Base-by-base conservation (phyloP, 257 asterid species). In the Nicotiana noctiflora region DNA sequence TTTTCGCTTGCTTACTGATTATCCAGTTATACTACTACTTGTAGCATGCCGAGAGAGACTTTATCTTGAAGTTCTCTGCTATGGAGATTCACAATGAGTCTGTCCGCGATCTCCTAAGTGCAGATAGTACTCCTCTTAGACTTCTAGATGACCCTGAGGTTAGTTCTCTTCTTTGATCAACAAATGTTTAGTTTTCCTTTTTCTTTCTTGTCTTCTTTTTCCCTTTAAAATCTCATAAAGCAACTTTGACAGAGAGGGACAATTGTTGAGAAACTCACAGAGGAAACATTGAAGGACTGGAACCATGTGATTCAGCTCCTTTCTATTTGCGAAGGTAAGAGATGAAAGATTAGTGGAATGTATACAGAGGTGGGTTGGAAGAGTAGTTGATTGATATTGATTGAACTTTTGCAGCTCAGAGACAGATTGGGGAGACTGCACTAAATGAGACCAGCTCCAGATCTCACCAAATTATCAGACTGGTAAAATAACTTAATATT, bases 111-210 rank as follows among this genome's bases (percentile, higher is more conserved):
- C 99, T 95, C 81, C 96, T 95, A 40, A 85, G 94, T 82, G 74
- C 83, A 12, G 98, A 93, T 25, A 81, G 61, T 79, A 85, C 93
- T 80, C 99, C 94, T 40, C 91, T 95, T 53, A 87, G 98, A 84
- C 95, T 93, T 66, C 88, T 95, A 7, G 99, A 95, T 81, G 99
- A 95, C 82, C 98, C 99, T 2, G 99, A 93, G 98, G 99, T 93
- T 77, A 84, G 61, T 79, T 32, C 25, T 68, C 44, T 85, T 68
- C 25, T 75, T 29, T 8, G 56, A 84, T 11, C 44, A 23, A 17
- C 12, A 37, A 2, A 74, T 32, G 75, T 59, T 29, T 12, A 64
- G 1, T 31, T 76, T 31, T 61, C 10, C 31, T 18, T 75, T 78
- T 40, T 40, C 72, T 14, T 40, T 40, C 3, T 1, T 0, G 46